Evolutionary conservation across 768 basidiomycete species (phyloP).

Genomic region (Mycena belliarum): DNA sequence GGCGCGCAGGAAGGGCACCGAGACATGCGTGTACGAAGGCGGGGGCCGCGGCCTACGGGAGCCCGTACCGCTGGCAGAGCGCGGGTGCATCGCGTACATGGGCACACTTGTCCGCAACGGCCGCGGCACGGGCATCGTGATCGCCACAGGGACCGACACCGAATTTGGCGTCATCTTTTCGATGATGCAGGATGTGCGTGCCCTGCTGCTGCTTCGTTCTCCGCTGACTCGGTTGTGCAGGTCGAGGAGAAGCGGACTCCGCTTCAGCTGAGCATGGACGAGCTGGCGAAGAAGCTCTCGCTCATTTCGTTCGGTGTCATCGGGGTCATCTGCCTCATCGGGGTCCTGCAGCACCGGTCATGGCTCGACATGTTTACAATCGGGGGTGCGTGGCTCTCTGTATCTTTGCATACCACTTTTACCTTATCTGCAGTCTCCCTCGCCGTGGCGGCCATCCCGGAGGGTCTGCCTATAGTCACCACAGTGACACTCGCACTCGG

Average conservation of each 20-base stretch:
- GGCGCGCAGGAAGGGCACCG: conserved; percentile 67
- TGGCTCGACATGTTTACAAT: conserved; percentile 99
- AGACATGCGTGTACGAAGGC: conserved; percentile 51
- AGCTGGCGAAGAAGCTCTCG: conserved; percentile 90
- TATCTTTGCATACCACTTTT: background rate
- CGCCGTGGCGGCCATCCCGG: conserved; percentile 97
- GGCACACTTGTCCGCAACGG: conserved; percentile 92
- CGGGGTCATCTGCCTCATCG: conserved; percentile 89
- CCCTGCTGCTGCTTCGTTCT: background rate
- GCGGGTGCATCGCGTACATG: conserved; percentile 92
- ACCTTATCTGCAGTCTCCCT: conserved; percentile 69
- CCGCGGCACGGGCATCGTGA: conserved; percentile 82
- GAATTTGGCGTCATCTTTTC: conserved; percentile 97
- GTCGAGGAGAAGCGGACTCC: conserved; percentile 90
- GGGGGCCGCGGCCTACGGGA: conserved; percentile 30
- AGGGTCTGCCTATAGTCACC: conserved; percentile 95
- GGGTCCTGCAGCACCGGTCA: conserved; percentile 78
- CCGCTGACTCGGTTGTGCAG: conserved; percentile 23
- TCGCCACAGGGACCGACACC: conserved; percentile 81
- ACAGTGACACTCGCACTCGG: conserved; percentile 96
- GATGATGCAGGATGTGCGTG: conserved; percentile 92
- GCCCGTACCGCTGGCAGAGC: conserved; percentile 70
- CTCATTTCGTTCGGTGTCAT: conserved; percentile 92
- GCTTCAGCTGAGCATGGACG: conserved; percentile 93
- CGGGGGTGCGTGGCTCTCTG: conserved; percentile 63